phyloP scores from a whole-genome alignment of 441 rosid genomes.

The Capsella rubella region DNA sequence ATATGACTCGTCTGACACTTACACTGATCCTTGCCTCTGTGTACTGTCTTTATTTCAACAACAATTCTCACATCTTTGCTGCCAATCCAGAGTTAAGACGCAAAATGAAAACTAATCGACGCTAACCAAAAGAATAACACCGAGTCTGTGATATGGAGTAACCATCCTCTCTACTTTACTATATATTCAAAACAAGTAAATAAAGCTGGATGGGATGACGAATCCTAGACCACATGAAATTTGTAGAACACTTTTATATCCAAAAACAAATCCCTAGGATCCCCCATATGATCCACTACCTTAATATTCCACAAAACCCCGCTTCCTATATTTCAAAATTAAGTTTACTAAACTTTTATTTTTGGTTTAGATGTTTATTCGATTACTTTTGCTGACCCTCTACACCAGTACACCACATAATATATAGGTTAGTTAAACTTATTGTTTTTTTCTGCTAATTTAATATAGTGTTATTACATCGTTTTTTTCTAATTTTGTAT shows the following conservation, averaged over 20 bases:
- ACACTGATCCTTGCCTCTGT: constrained; percentile 44
- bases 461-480: too few species aligned
- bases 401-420: too few species aligned
- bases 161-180: constrained; percentile 7
- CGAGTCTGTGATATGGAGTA: constrained; percentile 9
- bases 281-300: constrained; percentile 15
- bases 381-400: too few species aligned
- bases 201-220: constrained; percentile 26
- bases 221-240: constrained; percentile 39
- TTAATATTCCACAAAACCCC: constrained; percentile 10
- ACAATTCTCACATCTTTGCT: constrained; percentile 34
- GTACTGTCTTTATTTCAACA: constrained; percentile 29
- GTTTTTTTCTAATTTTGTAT: too few species aligned
- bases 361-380: too few species aligned
- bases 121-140: not conserved
- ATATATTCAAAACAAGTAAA: constrained; percentile 14
- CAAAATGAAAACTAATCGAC: not conserved
- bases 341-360: too few species aligned
- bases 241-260: constrained; percentile 14
- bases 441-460: too few species aligned
- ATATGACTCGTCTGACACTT: constrained; percentile 40
- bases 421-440: too few species aligned
- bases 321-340: constrained; percentile 37
- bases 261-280: constrained; percentile 32
- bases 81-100: not conserved